These are phyloP conservation scores for Aspergillus heteromorphus DNA, from an alignment of 495 filamentous ascomycete species.

Conservation along the genomic window DNA sequence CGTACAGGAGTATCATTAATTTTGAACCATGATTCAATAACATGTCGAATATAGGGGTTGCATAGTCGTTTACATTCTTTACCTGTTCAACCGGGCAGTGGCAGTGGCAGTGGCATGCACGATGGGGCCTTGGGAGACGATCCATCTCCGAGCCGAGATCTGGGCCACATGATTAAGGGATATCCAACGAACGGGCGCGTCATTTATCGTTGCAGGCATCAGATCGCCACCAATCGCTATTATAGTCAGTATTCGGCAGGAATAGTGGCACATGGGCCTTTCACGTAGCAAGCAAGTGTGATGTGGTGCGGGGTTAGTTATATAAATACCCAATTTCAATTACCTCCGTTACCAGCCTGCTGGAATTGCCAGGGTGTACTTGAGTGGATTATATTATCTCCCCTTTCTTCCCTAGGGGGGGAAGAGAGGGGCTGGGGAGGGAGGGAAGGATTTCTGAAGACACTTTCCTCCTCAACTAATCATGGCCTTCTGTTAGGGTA, in stretches of 20 bases:
- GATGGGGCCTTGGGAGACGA: constrained; percentile 9
- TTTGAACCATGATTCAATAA: background rate
- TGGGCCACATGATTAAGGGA: constrained; percentile 14
- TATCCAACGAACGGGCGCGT: constrained; percentile 1
- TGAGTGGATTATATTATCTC: no score
- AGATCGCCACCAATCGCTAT: background rate
- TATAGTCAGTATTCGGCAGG: background rate
- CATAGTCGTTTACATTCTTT: background rate
- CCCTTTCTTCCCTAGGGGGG: no score
- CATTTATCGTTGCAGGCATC: background rate
- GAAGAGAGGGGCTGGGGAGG: no score
- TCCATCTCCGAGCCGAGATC: constrained; percentile 14
- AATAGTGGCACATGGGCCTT: background rate
- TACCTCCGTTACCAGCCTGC: no score
- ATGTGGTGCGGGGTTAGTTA: background rate
- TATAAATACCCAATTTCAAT: background rate
- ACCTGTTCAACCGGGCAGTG: no score
- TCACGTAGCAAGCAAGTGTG: background rate
- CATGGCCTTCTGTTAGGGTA: background rate
- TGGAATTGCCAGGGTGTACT: no score
- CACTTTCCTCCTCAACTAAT: background rate
- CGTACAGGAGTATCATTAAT: background rate
- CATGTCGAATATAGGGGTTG: background rate
- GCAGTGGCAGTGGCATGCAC: constrained; percentile 11
- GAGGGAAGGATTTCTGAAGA: no score